phyloP scores from a whole-genome alignment of 202 grass and related monocot species.

The Panicum virgatum region DNA sequence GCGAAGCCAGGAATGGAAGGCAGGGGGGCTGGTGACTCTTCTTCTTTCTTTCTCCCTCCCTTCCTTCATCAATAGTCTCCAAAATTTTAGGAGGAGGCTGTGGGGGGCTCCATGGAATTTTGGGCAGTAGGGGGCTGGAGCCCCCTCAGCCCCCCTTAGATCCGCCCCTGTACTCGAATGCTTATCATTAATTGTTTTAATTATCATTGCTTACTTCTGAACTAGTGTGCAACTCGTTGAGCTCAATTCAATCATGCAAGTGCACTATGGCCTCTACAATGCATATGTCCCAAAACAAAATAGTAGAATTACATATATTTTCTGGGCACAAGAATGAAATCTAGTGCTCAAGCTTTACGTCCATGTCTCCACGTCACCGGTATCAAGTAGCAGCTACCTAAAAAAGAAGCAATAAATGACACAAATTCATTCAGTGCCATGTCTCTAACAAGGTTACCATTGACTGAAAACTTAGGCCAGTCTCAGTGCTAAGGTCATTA shows the following conservation, averaged over 20 bases:
- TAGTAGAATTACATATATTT: background rate
- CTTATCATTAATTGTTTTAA: constrained; percentile 18
- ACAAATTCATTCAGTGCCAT: background rate
- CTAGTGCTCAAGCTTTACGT: background rate
- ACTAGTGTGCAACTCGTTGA: too few relatives aligned
- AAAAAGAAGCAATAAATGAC: background rate
- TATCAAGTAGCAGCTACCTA: background rate
- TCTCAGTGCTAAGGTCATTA: too few relatives aligned
- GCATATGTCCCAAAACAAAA: background rate
- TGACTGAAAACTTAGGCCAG: too few relatives aligned
- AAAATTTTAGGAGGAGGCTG: too few relatives aligned
- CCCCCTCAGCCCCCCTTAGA: too few relatives aligned
- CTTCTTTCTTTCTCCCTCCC: too few relatives aligned
- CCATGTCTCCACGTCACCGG: background rate
- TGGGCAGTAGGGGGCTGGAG: too few relatives aligned
- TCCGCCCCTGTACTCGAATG: background rate
- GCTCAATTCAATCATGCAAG: background rate
- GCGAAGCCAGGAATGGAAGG: too few relatives aligned
- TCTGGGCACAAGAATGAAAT: background rate
- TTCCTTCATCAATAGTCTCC: too few relatives aligned
- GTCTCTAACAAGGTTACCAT: background rate
- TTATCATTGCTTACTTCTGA: too few relatives aligned
- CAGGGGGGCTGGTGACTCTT: too few relatives aligned
- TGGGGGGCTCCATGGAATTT: too few relatives aligned
- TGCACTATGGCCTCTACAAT: background rate